phyloP scores from a whole-genome alignment of 306 rosid species.

The Geum urbanum region DNA sequence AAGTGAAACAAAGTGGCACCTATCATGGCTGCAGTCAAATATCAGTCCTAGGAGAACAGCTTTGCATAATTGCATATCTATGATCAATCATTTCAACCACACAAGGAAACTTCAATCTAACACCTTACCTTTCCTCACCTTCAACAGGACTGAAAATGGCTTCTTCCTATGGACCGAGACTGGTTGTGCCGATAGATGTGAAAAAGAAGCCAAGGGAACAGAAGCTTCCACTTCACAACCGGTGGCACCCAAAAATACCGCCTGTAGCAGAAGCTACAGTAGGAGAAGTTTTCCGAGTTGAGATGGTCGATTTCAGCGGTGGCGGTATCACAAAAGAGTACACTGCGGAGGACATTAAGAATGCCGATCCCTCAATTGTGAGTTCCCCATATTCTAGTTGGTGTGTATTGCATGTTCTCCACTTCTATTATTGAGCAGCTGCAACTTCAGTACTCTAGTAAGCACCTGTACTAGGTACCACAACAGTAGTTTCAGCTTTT shows the following conservation, averaged over 20 bases:
- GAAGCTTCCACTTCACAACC: constrained; percentile 63
- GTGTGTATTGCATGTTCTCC: neutral
- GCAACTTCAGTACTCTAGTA: neutral
- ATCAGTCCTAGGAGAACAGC: constrained; percentile 10
- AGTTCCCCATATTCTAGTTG: constrained; percentile 21
- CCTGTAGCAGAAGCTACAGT: constrained; percentile 40
- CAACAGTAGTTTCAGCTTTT: neutral
- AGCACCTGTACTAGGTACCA: neutral
- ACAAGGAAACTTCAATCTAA: constrained; percentile 1
- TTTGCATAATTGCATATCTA: neutral
- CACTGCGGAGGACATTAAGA: constrained; percentile 54
- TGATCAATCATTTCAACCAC: neutral
- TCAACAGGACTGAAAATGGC: constrained; percentile 45
- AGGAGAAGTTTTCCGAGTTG: constrained; percentile 59
- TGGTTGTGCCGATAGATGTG: constrained; percentile 59
- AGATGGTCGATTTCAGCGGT: constrained; percentile 82
- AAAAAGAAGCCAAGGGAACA: constrained; percentile 71
- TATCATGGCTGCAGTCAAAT: constrained; percentile 22
- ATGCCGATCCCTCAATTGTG: constrained; percentile 42
- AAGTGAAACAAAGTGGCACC: constrained; percentile 7
- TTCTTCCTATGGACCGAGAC: constrained; percentile 44
- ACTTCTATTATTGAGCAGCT: neutral
- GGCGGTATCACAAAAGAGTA: constrained; percentile 48
- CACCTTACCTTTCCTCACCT: constrained; percentile 3
- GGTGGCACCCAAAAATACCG: constrained; percentile 78